Evolutionary conservation across 345 rosid species (phyloP), one percentile per base, ranked within the genome.

Genomic region (Geranium brycei): DNA sequence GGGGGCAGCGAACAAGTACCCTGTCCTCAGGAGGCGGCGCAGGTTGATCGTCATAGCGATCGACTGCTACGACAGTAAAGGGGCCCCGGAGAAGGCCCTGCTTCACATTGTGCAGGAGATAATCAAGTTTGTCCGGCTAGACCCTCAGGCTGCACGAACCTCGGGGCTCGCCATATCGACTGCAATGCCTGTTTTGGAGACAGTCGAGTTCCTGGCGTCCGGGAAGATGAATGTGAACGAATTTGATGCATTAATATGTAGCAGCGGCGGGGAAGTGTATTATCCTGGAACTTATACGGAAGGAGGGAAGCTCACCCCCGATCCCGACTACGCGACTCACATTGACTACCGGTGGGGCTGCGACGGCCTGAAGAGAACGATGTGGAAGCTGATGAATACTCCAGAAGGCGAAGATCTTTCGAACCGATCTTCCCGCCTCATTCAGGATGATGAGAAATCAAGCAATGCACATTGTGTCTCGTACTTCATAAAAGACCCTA

Each of bases 261-360:
- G 93, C 76, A 92, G 98, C 13, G 98, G 97, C 38, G 81, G 98
- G 38, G 93, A 89, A 78, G 75, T 92, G 57, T 92, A 92, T 72
- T 92, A 92, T 61, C 98, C 97, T 0, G 95, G 91, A 28, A 66
- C 75, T 35, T 78, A 79, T 23, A 73, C 79, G 0, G 82, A 81
- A 66, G 83, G 79, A 1, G 90, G 97, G 31, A 87, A 80, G 75
- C 85, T 89, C 71, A 64, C 78, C 16, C 91, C 90, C 0, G 98
- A 92, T 82, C 83, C 91, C 3, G 98, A 92, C 76, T 92, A 92
- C 67, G 81, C 88, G 23, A 64, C 90, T 3, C 98, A 92, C 73
- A 87, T 92, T 1, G 97, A 85, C 57, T 92, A 89, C 62, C 87
- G 91, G 0, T 92, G 98, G 98, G 97, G 96, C 5, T 70, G 75